Evolutionary conservation across 345 rosid genomes (phyloP), one percentile per base, ranked within the genome.

Genomic region (Draba incana): DNA sequence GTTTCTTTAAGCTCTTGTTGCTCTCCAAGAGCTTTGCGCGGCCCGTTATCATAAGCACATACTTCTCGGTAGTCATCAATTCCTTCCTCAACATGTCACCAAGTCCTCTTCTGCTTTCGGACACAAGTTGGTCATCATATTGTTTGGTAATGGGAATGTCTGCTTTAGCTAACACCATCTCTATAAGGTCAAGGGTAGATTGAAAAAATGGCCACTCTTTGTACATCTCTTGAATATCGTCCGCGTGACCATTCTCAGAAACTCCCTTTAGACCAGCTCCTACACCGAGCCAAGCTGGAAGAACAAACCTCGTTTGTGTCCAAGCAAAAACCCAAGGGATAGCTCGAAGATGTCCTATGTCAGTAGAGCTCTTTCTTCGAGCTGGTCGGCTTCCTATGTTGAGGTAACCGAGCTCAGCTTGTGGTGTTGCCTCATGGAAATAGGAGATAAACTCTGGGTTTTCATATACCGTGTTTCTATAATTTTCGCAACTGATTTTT

Each of bases 301-400:
- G 96, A 59, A 94, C 99, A 75, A 91, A 94, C 59, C 99, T 85
- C 47, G 97, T 94, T 72, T 90, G 97, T 2, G 97, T 94, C 99
- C 99, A 91, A 5, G 99, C 99, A 69, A 94, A 90, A 27, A 91
- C 84, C 97, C 98, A 91, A 27, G 99, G 99, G 69, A 94, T 94
- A 69, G 97, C 97, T 37, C 97, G 86, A 20, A 94, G 96, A 83
- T 94, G 96, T 47, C 97, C 99, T 2, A 94, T 91, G 30, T 92
- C 99, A 1, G 77, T 94, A 2, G 97, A 82, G 79, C 84, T 84
- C 81, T 88, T 94, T 80, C 97, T 83, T 68, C 96, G 78, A 2
- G 97, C 80, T 57, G 99, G 97, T 8, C 99, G 80, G 80, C 97
- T 91, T 79, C 97, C 99, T 25, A 93, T 93, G 79, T 93, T 91